Base-by-base conservation (phyloP, 2,329 filamentous ascomycete genomes). In the Botryosphaeria dothidea region DNA sequence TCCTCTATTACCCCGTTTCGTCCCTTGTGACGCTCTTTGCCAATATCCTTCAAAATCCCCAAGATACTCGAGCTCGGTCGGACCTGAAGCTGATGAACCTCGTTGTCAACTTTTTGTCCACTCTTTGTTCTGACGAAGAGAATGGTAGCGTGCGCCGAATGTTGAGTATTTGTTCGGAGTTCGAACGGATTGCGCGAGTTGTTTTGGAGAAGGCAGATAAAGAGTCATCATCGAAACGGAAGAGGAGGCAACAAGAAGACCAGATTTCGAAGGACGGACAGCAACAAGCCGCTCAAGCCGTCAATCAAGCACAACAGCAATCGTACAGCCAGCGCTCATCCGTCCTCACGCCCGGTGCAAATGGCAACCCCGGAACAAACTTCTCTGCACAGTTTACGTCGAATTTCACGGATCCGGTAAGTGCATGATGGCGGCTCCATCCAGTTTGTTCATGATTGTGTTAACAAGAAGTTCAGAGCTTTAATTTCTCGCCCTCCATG, bases 1-100 rank as follows among this genome's bases (percentile, higher is more conserved):
- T 97, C 69, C 82, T 98, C 11, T 99, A 99, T 78, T 99, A 97
- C 79, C 95, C 95, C 0, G 93, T 99, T 8, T 96, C 95, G 0
- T 92, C 95, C 1, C 85, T 98, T 4, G 93, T 99, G 49, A 98
- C 95, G 0, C 82, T 99, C 1, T 99, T 99, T 73, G 93, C 94
- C 66, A 97, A 98, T 72, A 96, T 98, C 52, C 80, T 99, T 0
- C 95, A 99, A 75, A 98, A 98, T 71, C 95, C 95, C 0, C 87
- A 94, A 66, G 95, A 99, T 73, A 88, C 91, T 1, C 86, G 93
- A 51, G 94, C 94, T 46, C 89, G 92, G 63, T 93, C 93, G 0
- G 95, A 99, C 75, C 88, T 95, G 17, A 90, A 91, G 69, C 80
- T 98, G 21, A 97, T 99, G 93, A 92, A 90, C 70, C 84, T 94